Conservation (phyloP, 306 rosid genomes). For the Quercus agrifolia region DNA sequence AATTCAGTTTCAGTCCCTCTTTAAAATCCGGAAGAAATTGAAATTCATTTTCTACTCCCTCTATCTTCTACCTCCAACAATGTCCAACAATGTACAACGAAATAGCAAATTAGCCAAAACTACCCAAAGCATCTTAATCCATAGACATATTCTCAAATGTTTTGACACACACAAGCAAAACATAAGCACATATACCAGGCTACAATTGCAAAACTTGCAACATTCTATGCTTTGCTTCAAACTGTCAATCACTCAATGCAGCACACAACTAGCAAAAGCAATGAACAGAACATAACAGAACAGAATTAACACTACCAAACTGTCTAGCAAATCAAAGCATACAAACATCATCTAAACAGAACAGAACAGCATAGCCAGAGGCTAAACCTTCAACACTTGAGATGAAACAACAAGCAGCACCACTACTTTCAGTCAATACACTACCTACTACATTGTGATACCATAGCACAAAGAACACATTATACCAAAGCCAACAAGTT, state of each 20-base stretch:
- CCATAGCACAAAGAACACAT: background rate
- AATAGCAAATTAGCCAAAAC: background rate
- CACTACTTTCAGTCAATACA: background rate
- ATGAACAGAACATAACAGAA: background rate
- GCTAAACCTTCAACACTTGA: background rate
- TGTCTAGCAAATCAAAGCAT: background rate
- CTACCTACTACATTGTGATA: background rate
- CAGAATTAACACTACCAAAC: background rate
- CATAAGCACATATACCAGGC: background rate
- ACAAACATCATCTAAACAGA: background rate
- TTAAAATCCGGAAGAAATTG: too few species aligned
- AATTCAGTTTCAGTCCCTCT: too few species aligned
- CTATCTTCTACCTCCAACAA: too few species aligned
- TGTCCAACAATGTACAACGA: background rate
- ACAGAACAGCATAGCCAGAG: slow-evolving; percentile 26
- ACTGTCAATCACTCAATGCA: background rate
- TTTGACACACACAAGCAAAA: too few species aligned
- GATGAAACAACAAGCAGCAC: background rate
- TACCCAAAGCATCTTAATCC: background rate
- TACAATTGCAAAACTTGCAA: background rate
- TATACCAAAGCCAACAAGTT: too few species aligned
- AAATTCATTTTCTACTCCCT: too few species aligned
- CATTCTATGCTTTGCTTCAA: background rate
- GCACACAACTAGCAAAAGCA: background rate
- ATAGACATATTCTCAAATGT: too few species aligned